These are phyloP conservation scores for Colletotrichum tanaceti DNA, from an alignment of 2,329 filamentous ascomycete genomes.

Conservation along the genomic window DNA sequence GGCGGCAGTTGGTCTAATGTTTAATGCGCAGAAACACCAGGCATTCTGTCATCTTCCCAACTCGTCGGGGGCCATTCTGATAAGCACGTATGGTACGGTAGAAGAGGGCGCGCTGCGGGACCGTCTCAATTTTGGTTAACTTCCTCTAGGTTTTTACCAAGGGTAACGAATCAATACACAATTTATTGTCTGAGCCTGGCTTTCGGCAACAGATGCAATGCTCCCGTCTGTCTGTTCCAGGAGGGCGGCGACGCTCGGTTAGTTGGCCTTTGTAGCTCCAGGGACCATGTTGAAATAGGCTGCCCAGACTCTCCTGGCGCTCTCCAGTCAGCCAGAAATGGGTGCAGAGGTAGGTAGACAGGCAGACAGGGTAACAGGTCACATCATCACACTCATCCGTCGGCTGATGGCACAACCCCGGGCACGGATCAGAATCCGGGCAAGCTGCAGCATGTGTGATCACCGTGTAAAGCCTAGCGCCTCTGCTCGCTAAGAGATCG, in stretches of 20 bases:
- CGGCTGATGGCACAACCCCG: constrained; percentile 12
- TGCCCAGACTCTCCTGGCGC: constrained; percentile 16
- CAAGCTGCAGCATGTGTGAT: constrained; percentile 40
- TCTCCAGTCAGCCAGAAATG: constrained; percentile 23
- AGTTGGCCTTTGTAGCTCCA: constrained; percentile 6
- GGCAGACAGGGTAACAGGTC: too few species aligned
- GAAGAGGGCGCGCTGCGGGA: not conserved
- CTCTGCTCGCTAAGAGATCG: constrained; percentile 20
- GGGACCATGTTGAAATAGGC: constrained; percentile 4
- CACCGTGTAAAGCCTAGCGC: constrained; percentile 23
- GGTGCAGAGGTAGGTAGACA: constrained; percentile 8
- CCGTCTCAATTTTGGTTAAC: constrained; percentile 5
- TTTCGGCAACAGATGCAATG: constrained; percentile 12
- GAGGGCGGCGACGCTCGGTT: not conserved
- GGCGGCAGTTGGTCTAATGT: constrained; percentile 30
- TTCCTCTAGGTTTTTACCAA: not conserved
- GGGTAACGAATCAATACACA: constrained; percentile 20
- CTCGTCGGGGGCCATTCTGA: not conserved
- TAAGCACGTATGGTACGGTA: not conserved
- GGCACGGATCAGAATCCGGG: constrained; percentile 28
- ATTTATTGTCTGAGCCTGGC: not conserved
- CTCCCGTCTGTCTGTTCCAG: constrained; percentile 10
- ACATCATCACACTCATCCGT: too few species aligned
- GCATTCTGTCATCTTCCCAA: not conserved
- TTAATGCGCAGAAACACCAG: not conserved